Evolutionary conservation across 176 grass and related monocot species (phyloP).

Genomic region (Otatea glauca): DNA sequence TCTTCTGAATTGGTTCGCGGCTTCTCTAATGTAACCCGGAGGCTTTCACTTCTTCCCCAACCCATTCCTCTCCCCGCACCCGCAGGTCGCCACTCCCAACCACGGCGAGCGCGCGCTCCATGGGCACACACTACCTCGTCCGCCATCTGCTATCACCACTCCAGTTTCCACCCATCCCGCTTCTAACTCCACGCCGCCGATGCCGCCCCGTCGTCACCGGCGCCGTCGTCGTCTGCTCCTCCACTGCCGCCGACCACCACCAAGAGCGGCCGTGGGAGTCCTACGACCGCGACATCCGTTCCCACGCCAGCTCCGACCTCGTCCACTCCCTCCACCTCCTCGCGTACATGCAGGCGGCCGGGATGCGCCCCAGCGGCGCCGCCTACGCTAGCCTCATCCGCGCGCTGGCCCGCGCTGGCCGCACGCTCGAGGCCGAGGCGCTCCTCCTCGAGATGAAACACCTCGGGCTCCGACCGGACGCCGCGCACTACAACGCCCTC

Average conservation of each 20-base stretch:
- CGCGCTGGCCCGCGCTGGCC: slow-evolving; percentile 55
- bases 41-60: background rate
- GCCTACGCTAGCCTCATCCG: slow-evolving; percentile 74
- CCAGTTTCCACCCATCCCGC: background rate
- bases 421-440: slow-evolving; percentile 74
- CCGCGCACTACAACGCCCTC: slow-evolving; percentile 72
- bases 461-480: slow-evolving; percentile 42
- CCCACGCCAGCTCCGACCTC: slow-evolving; percentile 36
- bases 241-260: background rate
- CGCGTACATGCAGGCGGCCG: slow-evolving; percentile 63
- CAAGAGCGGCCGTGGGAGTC: slow-evolving; percentile 78
- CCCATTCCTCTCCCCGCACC: background rate
- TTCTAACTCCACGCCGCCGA: too few relatives aligned
- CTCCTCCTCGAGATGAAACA: slow-evolving; percentile 76
- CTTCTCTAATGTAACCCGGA: too few relatives aligned
- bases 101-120: background rate
- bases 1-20: background rate
- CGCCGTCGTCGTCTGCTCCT: background rate
- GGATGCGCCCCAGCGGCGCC: slow-evolving; percentile 51
- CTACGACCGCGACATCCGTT: slow-evolving; percentile 62
- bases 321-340: slow-evolving; percentile 55
- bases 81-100: background rate
- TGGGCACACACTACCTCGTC: background rate
- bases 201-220: background rate
- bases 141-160: slow-evolving; percentile 22